Conservation (phyloP, 2,329 filamentous ascomycete species). For the Penicillium sclerotiorum region DNA sequence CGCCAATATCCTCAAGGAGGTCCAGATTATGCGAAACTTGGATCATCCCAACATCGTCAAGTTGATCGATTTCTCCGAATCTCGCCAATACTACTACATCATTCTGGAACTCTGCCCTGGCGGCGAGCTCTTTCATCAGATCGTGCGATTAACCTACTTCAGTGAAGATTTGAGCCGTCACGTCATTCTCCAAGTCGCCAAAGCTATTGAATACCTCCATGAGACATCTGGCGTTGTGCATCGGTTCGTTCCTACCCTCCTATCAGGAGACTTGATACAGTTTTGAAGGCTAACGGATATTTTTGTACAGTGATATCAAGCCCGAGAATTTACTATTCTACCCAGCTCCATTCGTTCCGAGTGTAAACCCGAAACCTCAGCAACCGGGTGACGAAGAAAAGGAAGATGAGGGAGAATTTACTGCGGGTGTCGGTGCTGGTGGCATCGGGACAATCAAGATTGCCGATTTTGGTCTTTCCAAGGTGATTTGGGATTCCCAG, state of each 20-base stretch:
- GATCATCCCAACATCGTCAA: slow-evolving; percentile 96
- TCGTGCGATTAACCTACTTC: slow-evolving; percentile 96
- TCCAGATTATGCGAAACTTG: slow-evolving; percentile 96
- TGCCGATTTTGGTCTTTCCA: slow-evolving; percentile 95
- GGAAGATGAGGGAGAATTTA: slow-evolving; percentile 92
- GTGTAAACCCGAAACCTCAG: slow-evolving; percentile 76
- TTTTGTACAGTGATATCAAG: slow-evolving; percentile 66
- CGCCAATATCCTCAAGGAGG: slow-evolving; percentile 97
- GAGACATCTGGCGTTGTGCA: slow-evolving; percentile 95
- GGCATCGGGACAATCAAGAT: slow-evolving; percentile 97
- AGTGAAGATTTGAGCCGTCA: slow-evolving; percentile 93
- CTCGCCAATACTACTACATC: slow-evolving; percentile 95
- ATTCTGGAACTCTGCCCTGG: slow-evolving; percentile 92
- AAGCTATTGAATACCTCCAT: slow-evolving; percentile 89
- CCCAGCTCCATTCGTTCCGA: slow-evolving; percentile 78
- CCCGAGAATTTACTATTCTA: slow-evolving; percentile 96
- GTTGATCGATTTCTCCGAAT: slow-evolving; percentile 91
- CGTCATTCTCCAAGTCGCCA: slow-evolving; percentile 93
- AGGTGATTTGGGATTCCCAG: slow-evolving; percentile 96
- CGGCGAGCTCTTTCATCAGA: slow-evolving; percentile 97
- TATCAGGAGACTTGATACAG: no score
- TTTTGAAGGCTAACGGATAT: no score
- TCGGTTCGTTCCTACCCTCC: slow-evolving; percentile 63
- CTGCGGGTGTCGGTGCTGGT: slow-evolving; percentile 76
- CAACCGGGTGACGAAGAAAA: slow-evolving; percentile 95